Conservation (phyloP, 106 monocot species). For the Agapanthus africanus region DNA sequence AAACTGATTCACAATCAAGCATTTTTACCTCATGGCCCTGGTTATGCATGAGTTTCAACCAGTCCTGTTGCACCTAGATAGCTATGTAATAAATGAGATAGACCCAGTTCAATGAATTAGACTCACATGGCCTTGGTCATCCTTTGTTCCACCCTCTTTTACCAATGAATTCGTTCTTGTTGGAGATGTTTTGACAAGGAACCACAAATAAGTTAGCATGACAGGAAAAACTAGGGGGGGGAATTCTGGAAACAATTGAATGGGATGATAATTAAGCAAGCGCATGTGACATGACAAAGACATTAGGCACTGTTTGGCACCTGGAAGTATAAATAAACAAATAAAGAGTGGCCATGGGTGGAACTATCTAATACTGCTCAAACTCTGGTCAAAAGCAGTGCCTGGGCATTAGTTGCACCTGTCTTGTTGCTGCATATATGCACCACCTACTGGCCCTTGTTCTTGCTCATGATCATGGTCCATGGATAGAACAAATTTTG, state of each 20-base stretch:
- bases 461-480: neutral
- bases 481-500: neutral
- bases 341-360: too few relatives aligned
- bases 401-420: conserved; percentile 2
- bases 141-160: conserved; percentile 3
- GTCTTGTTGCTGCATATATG: neutral
- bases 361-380: neutral
- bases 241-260: neutral
- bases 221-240: neutral
- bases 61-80: neutral
- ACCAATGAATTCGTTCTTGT: neutral
- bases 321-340: conserved; percentile 2
- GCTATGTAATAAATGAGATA: neutral
- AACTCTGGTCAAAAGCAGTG: conserved; percentile 9
- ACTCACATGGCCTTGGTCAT: conserved; percentile 8
- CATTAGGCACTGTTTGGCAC: conserved; percentile 1
- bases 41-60: neutral
- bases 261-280: neutral
- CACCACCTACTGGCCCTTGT: neutral
- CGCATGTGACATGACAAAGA: neutral
- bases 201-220: neutral
- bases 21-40: too few relatives aligned
- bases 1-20: too few relatives aligned
- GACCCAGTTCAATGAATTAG: conserved; percentile 17
- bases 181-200: neutral